Evolutionary conservation across 2,329 filamentous ascomycete genomes (phyloP).

Genomic region (Monosporascus sp.): DNA sequence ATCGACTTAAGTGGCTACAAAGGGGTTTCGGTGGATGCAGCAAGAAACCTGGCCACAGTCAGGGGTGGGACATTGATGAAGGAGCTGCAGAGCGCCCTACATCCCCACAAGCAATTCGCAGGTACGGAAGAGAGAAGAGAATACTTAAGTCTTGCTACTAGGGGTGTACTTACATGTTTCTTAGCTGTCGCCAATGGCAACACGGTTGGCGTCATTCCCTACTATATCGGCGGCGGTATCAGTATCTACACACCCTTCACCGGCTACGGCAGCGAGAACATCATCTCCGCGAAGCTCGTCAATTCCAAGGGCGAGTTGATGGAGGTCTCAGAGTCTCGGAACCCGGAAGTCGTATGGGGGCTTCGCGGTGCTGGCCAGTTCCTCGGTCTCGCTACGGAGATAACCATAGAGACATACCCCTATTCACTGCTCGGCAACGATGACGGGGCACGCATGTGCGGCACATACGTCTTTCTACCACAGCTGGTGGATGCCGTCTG

Average conservation of each 20-base stretch:
- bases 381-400: slow-evolving; percentile 28
- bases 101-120: slow-evolving; percentile 7
- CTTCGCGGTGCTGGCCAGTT: slow-evolving; percentile 29
- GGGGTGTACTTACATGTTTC: not conserved
- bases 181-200: slow-evolving; percentile 24
- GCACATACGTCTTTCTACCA: slow-evolving; percentile 23
- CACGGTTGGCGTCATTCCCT: slow-evolving; percentile 23
- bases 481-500: slow-evolving; percentile 20
- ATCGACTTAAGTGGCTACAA: slow-evolving; percentile 9
- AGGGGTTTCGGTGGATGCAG: slow-evolving; percentile 14
- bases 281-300: slow-evolving; percentile 20
- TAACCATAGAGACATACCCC: slow-evolving; percentile 20
- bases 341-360: slow-evolving; percentile 26
- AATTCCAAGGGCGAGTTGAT: slow-evolving; percentile 24
- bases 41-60: slow-evolving; percentile 28
- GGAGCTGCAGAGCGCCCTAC: slow-evolving; percentile 3
- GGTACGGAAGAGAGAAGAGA: slow-evolving; percentile 4
- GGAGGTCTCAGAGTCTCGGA: slow-evolving; percentile 13
- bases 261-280: slow-evolving; percentile 20
- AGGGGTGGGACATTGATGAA: slow-evolving; percentile 8
- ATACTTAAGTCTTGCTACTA: too few relatives aligned
- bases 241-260: slow-evolving; percentile 9
- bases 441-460: slow-evolving; percentile 20
- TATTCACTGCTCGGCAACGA: slow-evolving; percentile 15
- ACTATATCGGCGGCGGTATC: slow-evolving; percentile 13